Conservation (phyloP, 345 rosid genomes). For the Brassica rapa region DNA sequence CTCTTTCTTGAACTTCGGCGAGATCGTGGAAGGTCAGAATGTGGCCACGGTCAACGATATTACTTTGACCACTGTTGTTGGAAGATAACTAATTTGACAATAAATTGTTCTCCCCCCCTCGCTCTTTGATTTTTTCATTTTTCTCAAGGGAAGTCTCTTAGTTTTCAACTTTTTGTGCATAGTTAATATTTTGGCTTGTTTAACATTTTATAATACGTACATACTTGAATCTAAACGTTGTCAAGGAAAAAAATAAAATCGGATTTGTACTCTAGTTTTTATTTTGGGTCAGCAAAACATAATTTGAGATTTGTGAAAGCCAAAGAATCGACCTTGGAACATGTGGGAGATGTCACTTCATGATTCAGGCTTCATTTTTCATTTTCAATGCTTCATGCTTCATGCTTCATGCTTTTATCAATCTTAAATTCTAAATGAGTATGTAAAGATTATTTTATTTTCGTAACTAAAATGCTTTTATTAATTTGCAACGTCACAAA, state of each 20-base stretch:
- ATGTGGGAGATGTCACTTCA: no score
- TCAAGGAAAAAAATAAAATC: background rate
- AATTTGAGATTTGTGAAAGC: no score
- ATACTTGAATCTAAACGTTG: background rate
- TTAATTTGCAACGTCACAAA: no score
- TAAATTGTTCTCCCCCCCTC: background rate
- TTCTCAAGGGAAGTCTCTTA: background rate
- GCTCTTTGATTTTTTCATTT: slow-evolving; percentile 11
- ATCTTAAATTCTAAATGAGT: no score
- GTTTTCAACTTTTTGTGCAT: background rate
- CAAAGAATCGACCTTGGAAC: no score
- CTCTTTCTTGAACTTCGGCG: slow-evolving; percentile 38
- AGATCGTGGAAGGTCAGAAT: slow-evolving; percentile 48
- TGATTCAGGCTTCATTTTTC: no score
- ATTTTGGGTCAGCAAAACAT: no score
- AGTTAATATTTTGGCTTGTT: background rate
- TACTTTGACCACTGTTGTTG: slow-evolving; percentile 53
- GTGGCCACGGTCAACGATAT: slow-evolving; percentile 55
- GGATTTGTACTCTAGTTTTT: background rate
- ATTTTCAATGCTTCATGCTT: no score
- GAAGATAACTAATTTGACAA: slow-evolving; percentile 44
- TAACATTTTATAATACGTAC: background rate
- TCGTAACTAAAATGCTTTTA: no score
- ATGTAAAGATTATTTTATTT: no score
- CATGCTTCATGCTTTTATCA: no score